A percentile compares a stretch with the other conserved stretches of the same genome.
These are phyloP conservation scores for Bocquillonia castaneifolia DNA, from an alignment of 441 rosid species.

Conservation along the genomic window DNA sequence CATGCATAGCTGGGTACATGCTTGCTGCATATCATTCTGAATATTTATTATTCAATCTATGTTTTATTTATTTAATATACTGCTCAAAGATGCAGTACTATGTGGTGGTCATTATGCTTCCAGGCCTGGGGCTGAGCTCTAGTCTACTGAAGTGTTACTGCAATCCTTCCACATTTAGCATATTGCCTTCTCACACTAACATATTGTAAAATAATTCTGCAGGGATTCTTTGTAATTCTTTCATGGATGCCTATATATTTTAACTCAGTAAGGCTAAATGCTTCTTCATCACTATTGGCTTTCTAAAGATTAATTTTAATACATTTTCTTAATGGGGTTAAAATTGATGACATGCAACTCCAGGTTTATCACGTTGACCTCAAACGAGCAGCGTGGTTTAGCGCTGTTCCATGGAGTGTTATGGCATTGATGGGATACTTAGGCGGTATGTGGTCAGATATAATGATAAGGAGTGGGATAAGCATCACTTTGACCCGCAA, in stretches of 20 bases:
- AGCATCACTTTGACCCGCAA: constrained; percentile 79
- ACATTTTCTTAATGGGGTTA: constrained; percentile 17
- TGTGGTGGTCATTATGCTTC: background rate
- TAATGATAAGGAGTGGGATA: constrained; percentile 58
- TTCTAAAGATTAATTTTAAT: background rate
- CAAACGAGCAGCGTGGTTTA: constrained; percentile 94
- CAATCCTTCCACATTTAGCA: background rate
- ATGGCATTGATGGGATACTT: constrained; percentile 87
- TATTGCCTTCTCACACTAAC: constrained; percentile 5
- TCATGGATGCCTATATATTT: constrained; percentile 99
- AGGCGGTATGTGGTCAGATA: constrained; percentile 79
- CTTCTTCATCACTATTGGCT: background rate
- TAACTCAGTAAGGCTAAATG: constrained; percentile 56
- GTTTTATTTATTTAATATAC: constrained; percentile 9
- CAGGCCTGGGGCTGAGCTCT: background rate
- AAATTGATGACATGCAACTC: constrained; percentile 17
- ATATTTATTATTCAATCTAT: constrained; percentile 8
- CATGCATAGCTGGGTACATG: constrained; percentile 91
- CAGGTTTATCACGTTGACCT: constrained; percentile 89
- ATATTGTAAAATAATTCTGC: constrained; percentile 16
- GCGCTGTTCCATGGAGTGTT: constrained; percentile 90
- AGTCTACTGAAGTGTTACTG: background rate
- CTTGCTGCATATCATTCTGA: constrained; percentile 11
- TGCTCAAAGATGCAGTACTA: background rate
- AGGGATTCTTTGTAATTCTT: constrained; percentile 96